phyloP scores from a whole-genome alignment of 208 protist species.

The Wallacemonas collosoma region DNA sequence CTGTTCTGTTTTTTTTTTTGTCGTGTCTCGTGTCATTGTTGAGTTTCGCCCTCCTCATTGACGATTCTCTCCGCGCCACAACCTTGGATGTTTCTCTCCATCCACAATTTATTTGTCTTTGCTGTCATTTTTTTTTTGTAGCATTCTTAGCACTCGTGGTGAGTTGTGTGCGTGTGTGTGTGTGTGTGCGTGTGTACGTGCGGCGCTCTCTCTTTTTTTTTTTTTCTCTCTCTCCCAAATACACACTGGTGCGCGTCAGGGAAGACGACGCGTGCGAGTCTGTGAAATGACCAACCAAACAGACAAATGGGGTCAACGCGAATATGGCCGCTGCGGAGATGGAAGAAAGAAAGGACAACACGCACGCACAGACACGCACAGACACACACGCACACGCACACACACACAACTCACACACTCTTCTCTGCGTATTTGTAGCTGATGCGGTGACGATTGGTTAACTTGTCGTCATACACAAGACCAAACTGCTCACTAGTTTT shows the following conservation, averaged over 20 bases:
- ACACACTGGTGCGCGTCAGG: too few species aligned
- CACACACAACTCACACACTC: neutral
- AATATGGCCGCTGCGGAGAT: too few species aligned
- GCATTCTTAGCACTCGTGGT: neutral
- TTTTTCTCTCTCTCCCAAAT: too few species aligned
- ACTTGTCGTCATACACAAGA: neutral
- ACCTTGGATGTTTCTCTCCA: too few species aligned
- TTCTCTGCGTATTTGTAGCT: neutral
- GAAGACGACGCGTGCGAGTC: too few species aligned
- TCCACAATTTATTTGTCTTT: neutral
- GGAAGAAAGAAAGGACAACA: neutral
- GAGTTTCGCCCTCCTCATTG: too few species aligned
- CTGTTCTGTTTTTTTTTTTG: neutral
- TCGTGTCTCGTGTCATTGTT: neutral
- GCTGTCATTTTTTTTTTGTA: neutral
- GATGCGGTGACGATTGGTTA: neutral
- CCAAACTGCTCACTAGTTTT: neutral
- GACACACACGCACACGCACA: neutral
- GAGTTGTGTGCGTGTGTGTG: neutral
- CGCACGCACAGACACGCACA: neutral
- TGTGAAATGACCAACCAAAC: neutral
- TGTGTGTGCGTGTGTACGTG: too few species aligned
- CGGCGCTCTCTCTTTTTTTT: neutral
- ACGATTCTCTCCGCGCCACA: too few species aligned
- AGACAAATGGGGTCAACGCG: neutral